Evolutionary conservation across 2,329 filamentous ascomycete species (phyloP), one percentile per base, ranked within the genome.

Genomic region (Xylaria sp.): DNA sequence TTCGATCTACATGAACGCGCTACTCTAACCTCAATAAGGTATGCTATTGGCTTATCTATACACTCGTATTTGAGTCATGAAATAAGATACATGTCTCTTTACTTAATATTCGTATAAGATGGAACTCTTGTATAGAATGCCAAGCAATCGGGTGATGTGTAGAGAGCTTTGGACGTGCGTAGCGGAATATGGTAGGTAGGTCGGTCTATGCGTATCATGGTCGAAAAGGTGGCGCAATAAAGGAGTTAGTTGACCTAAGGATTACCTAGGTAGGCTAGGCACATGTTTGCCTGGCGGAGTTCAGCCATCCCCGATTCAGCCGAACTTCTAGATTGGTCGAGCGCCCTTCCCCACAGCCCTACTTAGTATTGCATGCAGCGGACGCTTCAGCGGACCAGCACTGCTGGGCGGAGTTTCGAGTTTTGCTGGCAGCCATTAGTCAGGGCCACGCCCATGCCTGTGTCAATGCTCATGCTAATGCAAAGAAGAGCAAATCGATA

Each of bases 211-310:
- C 18, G n/a, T 48, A 20, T 4, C 18, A 20, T n/a, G 46, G 33
- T 36, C 33, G 10, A 36, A 7, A 36, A 10, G 33, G 33, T 7
- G 33, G 33, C 10, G 33, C 6, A 36, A 36, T 36, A 36, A 36
- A 36, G 33, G 33, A 36, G 33, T 36, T 36, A 36, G 8, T 36
- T 36, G 33, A 36, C 33, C 33, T 36, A 10, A 36, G 33, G 6
- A 36, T 36, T 36, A 31, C 3, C 7, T 31, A 31, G 31, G 31
- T 31, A 8, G 10, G 12, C 39, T 41, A 18, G 39, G 39, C 39
- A 41, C 33, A 36, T 36, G 41, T 12, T 8, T n/a, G 28, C 18
- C 36, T 56, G 64, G 56, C 57, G 56, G 56, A 62, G 57, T 62
- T 65, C 63, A 64, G 56, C 64, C 49, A 56, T 36, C 9, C 18